These are phyloP conservation scores for Barbatosphaeria neglecta DNA, from an alignment of 495 filamentous ascomycete species.

Conservation along the genomic window DNA sequence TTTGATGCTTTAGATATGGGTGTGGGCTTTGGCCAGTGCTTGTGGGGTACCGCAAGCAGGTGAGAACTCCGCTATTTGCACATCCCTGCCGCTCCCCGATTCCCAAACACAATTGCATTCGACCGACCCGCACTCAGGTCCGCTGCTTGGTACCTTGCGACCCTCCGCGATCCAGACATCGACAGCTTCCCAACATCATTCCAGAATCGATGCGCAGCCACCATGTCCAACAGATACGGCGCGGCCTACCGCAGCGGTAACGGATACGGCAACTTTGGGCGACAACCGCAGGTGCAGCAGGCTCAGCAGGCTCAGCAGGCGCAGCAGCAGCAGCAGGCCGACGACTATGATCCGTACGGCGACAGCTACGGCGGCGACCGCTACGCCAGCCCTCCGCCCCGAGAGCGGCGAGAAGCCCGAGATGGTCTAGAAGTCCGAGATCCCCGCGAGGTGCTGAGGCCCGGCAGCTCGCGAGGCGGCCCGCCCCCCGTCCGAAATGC, in stretches of 20 bases:
- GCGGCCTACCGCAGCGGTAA: slow-evolving; percentile 20
- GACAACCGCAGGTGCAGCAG: too few species aligned
- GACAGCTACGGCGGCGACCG: slow-evolving; percentile 27
- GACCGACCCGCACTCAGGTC: too few species aligned
- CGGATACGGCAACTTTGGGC: slow-evolving; percentile 8
- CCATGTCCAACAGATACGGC: slow-evolving; percentile 26
- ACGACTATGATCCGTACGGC: slow-evolving; percentile 34
- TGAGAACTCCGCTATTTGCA: too few species aligned
- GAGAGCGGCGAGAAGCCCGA: too few species aligned
- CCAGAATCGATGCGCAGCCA: background rate
- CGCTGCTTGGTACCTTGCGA: background rate
- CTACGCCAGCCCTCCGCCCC: slow-evolving; percentile 14
- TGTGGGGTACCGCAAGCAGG: too few species aligned
- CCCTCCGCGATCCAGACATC: too few species aligned
- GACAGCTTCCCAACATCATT: background rate
- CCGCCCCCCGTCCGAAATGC: slow-evolving; percentile 11
- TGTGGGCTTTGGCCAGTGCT: too few species aligned
- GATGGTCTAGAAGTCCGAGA: too few species aligned
- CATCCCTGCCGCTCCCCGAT: too few species aligned
- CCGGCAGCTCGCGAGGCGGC: slow-evolving; percentile 14
- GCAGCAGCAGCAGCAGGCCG: slow-evolving; percentile 7
- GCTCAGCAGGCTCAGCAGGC: background rate
- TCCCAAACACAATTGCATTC: too few species aligned
- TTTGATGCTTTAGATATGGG: too few species aligned
- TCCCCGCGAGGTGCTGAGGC: too few species aligned